Conservation (phyloP, 805 yeast species). For the Pichia scutulata region DNA sequence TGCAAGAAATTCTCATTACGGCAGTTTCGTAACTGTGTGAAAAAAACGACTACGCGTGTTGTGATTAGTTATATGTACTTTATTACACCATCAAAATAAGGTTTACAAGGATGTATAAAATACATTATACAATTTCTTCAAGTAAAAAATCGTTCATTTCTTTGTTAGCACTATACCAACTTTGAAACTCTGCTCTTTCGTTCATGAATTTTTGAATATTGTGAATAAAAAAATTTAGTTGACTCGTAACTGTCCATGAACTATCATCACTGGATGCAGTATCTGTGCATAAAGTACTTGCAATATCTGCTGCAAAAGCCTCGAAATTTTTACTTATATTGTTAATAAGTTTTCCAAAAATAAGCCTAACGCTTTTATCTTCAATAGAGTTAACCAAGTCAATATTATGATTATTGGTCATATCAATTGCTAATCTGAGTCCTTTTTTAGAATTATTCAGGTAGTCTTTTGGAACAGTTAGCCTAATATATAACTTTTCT, state of each 20-base stretch:
- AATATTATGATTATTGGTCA: slow-evolving; percentile 23
- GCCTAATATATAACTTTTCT: slow-evolving; percentile 21
- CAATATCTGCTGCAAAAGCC: slow-evolving; percentile 16
- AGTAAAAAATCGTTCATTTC: slow-evolving; percentile 10
- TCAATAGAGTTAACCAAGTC: slow-evolving; percentile 22
- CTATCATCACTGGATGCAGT: background rate
- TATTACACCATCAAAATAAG: no score
- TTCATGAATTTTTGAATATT: slow-evolving; percentile 29
- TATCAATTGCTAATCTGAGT: slow-evolving; percentile 26
- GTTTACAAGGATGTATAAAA: background rate
- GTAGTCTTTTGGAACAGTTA: slow-evolving; percentile 29
- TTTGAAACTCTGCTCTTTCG: slow-evolving; percentile 20
- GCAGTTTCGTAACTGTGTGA: background rate
- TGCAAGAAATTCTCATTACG: background rate
- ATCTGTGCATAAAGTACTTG: slow-evolving; percentile 9
- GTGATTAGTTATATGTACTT: background rate
- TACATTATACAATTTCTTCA: background rate
- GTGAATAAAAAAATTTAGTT: slow-evolving; percentile 26
- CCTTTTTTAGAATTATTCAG: slow-evolving; percentile 21
- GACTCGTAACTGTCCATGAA: slow-evolving; percentile 25
- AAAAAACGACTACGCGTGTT: background rate
- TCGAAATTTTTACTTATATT: slow-evolving; percentile 26
- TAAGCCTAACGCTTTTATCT: slow-evolving; percentile 23
- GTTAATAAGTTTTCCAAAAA: slow-evolving; percentile 26
- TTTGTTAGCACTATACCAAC: slow-evolving; percentile 20